Percentiles rank a stretch among this genome's conserved stretches.
phyloP scores from a whole-genome alignment of 2,329 filamentous ascomycete species.

The Ceratocystis diversiconidia region DNA sequence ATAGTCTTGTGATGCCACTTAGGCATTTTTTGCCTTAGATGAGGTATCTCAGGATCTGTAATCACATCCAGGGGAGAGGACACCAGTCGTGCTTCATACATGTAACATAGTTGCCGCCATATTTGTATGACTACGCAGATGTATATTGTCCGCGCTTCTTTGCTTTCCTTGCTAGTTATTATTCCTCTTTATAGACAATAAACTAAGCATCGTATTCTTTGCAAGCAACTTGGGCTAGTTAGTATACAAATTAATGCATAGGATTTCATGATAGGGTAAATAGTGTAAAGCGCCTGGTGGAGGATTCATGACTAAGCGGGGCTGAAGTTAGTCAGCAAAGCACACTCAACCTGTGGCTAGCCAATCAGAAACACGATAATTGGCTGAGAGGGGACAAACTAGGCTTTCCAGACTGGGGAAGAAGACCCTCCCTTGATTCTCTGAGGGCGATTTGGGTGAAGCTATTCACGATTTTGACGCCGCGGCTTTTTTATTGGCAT shows the following conservation, averaged over 20 bases:
- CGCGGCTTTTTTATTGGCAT: background rate
- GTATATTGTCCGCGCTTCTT: too few species aligned
- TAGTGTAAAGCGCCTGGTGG: background rate
- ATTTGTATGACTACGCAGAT: too few species aligned
- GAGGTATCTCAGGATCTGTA: too few species aligned
- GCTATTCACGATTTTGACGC: conserved; percentile 1
- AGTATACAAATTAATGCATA: background rate
- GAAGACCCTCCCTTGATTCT: background rate
- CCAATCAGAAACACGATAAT: conserved; percentile 2
- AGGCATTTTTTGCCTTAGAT: too few species aligned
- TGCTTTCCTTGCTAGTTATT: too few species aligned
- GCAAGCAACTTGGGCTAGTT: too few species aligned
- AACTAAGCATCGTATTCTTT: too few species aligned
- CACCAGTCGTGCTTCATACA: too few species aligned
- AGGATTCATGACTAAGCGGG: background rate
- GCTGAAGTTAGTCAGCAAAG: background rate
- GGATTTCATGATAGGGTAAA: background rate
- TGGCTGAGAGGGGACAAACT: background rate
- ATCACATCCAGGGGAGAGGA: too few species aligned
- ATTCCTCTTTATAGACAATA: too few species aligned
- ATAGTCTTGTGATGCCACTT: too few species aligned
- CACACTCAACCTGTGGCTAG: background rate
- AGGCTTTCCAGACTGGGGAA: background rate
- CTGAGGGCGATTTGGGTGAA: background rate
- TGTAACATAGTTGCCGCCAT: too few species aligned